Base-by-base conservation (phyloP, 2,329 filamentous ascomycete species). In the Fusarium multiceps region DNA sequence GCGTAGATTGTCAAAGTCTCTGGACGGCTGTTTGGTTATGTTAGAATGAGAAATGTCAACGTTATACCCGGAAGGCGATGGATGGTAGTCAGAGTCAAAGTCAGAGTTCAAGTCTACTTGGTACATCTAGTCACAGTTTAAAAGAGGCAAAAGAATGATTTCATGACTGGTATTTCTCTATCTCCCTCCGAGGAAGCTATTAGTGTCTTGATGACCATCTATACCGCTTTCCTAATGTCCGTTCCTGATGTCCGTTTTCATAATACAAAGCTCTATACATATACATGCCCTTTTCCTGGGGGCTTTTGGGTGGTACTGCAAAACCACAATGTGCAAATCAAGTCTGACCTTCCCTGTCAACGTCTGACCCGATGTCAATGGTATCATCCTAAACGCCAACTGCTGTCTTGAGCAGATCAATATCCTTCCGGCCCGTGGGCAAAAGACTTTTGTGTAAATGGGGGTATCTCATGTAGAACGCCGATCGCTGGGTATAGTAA, bases 211-310 rank as follows among this genome's bases (percentile, higher is more conserved):
- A 13, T 61, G 56, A 23, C 34, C 32, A 61, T 48, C n/a, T 34
- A 61, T 42, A 23, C 13, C 21, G 28, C 23, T 55, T 60, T 53
- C 60, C 34, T 42, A 34, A 55, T 23, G 30, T 60, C 21, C 37
- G 6, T n/a, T 34, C 27, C 27, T 28, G 11, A 28, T 28, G 27
- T 46, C 13, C 18, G 13, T 23, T 14, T 10, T 6, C 34, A 2
- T 37, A n/a, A 37, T 37, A 48, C 47, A 60, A 42, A n/a, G 14
- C 13, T 54, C 48, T 42, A 54, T 54, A 48, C 59, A 54, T 5
- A 20, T 5, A 18, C 21, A 37, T n/a, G 34, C 32, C 25, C 34
- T 48, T 54, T 43, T 54, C 46, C 55, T 47, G 28, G 30, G 28
- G 47, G 28, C 27, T n/a, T 47, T 32, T 21, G 21, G 23, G 40